Percentiles rank a stretch among this genome's conserved stretches.
phyloP scores from a whole-genome alignment of 1,139 yeast genomes.

The Barnettozyma hawaiiensis region DNA sequence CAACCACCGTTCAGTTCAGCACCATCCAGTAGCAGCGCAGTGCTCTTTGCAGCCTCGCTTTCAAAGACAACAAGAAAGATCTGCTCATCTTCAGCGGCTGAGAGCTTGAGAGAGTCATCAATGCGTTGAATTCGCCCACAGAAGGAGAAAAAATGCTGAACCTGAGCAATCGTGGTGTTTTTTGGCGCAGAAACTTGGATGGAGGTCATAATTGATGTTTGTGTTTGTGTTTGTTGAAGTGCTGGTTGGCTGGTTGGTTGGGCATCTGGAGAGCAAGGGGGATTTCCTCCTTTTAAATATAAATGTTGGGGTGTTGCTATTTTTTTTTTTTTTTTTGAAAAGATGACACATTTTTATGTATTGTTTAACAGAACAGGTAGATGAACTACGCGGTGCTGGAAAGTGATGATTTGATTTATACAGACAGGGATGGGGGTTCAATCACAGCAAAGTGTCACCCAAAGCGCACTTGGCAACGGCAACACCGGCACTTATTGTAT shows the following conservation, averaged over 20 bases:
- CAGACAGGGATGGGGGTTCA: not conserved
- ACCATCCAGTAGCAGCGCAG: slow-evolving; percentile 69
- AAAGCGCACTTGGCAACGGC: slow-evolving; percentile 91
- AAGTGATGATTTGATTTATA: no score
- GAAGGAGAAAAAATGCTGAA: slow-evolving; percentile 67
- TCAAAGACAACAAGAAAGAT: slow-evolving; percentile 44
- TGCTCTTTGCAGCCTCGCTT: slow-evolving; percentile 56
- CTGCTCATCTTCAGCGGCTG: slow-evolving; percentile 30
- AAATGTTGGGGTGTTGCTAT: no score
- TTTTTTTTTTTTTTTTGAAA: no score
- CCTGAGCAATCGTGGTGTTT: slow-evolving; percentile 47
- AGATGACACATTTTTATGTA: no score
- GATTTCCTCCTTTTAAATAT: not conserved
- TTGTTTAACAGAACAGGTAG: no score
- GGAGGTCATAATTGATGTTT: slow-evolving; percentile 6
- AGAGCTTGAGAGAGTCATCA: slow-evolving; percentile 26
- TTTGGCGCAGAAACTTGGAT: slow-evolving; percentile 57
- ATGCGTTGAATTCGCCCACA: slow-evolving; percentile 63
- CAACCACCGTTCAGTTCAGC: slow-evolving; percentile 63
- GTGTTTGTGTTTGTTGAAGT: no score
- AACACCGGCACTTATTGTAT: slow-evolving; percentile 86
- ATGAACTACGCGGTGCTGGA: no score
- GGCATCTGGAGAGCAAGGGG: no score
- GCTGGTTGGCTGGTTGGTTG: no score
- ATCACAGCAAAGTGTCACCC: slow-evolving; percentile 75